phyloP scores from a whole-genome alignment of 805 yeast species.

The Wickerhamiella dianesei region DNA sequence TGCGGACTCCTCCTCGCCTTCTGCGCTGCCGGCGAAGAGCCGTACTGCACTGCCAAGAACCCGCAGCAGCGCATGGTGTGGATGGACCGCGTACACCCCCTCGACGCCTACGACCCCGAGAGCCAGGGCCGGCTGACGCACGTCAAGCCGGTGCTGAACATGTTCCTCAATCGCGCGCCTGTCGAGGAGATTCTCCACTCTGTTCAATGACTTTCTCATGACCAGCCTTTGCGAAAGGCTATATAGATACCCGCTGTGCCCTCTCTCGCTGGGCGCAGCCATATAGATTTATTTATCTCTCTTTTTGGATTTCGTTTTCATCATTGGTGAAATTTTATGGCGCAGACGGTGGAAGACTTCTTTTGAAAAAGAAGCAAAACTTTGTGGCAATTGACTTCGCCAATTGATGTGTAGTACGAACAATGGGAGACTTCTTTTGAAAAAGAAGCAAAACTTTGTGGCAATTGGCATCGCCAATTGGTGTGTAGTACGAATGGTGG shows the following conservation, averaged over 20 bases:
- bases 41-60: constrained; percentile 28
- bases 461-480: too few species aligned
- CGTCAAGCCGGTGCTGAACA: constrained; percentile 11
- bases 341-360: too few species aligned
- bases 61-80: constrained; percentile 23
- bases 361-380: too few species aligned
- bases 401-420: too few species aligned
- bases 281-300: not conserved
- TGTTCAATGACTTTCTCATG: not conserved
- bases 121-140: constrained; percentile 8
- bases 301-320: too few species aligned
- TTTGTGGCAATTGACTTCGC: too few species aligned
- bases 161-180: constrained; percentile 7
- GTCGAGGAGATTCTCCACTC: not conserved
- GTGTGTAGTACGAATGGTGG: too few species aligned
- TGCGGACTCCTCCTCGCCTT: constrained; percentile 34
- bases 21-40: constrained; percentile 35
- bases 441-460: too few species aligned
- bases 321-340: too few species aligned
- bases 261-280: not conserved
- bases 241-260: not conserved
- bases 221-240: not conserved
- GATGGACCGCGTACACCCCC: constrained; percentile 21
- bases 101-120: constrained; percentile 19
- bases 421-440: too few species aligned